These are phyloP conservation scores for Aspergillus amoenus DNA, from an alignment of 2,329 filamentous ascomycete genomes.

Conservation along the genomic window DNA sequence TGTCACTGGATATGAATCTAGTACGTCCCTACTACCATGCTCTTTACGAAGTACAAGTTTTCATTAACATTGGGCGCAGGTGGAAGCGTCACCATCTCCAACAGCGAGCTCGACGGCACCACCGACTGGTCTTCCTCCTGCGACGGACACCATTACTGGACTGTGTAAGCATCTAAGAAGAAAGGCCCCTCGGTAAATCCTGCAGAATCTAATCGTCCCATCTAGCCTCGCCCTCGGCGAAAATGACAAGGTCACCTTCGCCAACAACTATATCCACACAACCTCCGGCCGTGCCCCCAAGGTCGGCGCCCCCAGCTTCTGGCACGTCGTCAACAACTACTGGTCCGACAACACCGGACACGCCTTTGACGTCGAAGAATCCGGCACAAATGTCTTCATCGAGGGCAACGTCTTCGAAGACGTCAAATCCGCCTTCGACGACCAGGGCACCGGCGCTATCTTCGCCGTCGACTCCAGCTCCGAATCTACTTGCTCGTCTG, in stretches of 20 bases:
- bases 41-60: conserved; percentile 40
- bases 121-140: conserved; percentile 57
- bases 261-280: conserved; percentile 61
- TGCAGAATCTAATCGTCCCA: background rate
- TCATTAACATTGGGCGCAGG: conserved; percentile 26
- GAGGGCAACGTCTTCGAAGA: conserved; percentile 50
- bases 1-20: conserved; percentile 24
- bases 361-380: conserved; percentile 38
- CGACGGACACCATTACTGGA: conserved; percentile 61
- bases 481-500: conserved; percentile 22
- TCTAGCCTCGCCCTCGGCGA: conserved; percentile 52
- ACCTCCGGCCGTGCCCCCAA: conserved; percentile 59
- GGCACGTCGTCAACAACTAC: conserved; percentile 49
- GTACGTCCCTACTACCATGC: conserved; percentile 47
- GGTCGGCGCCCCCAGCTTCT: conserved; percentile 53
- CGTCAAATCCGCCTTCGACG: conserved; percentile 38
- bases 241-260: conserved; percentile 57
- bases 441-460: conserved; percentile 26
- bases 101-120: conserved; percentile 58
- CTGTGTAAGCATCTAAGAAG: conserved; percentile 29
- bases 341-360: conserved; percentile 46
- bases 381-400: conserved; percentile 33
- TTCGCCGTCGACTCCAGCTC: conserved; percentile 25
- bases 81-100: conserved; percentile 44
- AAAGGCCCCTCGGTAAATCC: no score